Evolutionary conservation across 1,139 yeast species (phyloP).

Genomic region (Taphrina flavorubra): DNA sequence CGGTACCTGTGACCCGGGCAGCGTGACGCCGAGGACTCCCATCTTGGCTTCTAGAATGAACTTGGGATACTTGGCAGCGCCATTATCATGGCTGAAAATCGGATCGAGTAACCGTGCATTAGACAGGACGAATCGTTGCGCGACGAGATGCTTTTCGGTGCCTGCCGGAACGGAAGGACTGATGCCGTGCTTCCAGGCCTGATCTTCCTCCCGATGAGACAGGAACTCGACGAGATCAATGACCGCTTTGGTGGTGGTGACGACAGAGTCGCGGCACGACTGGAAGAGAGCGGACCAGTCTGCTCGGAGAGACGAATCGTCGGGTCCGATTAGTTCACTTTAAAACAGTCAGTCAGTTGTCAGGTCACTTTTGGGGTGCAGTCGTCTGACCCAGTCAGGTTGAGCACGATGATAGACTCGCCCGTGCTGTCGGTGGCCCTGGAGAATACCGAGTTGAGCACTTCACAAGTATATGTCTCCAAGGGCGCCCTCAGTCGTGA

Average conservation of each 20-base stretch:
- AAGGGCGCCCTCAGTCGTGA: background rate
- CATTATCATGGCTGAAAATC: background rate
- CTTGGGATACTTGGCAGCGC: background rate
- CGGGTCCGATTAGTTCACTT: conserved; percentile 4
- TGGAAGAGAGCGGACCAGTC: background rate
- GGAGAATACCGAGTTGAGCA: conserved; percentile 1
- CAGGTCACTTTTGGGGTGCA: too few relatives aligned
- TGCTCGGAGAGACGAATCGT: background rate
- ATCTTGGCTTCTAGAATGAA: background rate
- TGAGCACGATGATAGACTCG: background rate
- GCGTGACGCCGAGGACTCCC: conserved; percentile 9
- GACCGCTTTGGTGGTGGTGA: background rate
- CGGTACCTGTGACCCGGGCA: conserved; percentile 1
- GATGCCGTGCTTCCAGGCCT: conserved; percentile 14
- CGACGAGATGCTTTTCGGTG: conserved; percentile 4
- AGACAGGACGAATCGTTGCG: conserved; percentile 14
- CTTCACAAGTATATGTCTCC: background rate
- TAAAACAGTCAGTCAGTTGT: too few relatives aligned
- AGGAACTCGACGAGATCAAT: conserved; percentile 8
- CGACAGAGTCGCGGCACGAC: background rate
- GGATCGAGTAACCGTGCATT: conserved; percentile 1
- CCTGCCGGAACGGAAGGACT: conserved; percentile 1
- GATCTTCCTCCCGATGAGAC: conserved; percentile 14
- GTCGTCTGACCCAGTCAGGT: conserved; percentile 11
- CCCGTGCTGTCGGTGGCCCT: background rate